Conservation (phyloP, 2,329 filamentous ascomycete genomes). For the Cladosporium colombiae region DNA sequence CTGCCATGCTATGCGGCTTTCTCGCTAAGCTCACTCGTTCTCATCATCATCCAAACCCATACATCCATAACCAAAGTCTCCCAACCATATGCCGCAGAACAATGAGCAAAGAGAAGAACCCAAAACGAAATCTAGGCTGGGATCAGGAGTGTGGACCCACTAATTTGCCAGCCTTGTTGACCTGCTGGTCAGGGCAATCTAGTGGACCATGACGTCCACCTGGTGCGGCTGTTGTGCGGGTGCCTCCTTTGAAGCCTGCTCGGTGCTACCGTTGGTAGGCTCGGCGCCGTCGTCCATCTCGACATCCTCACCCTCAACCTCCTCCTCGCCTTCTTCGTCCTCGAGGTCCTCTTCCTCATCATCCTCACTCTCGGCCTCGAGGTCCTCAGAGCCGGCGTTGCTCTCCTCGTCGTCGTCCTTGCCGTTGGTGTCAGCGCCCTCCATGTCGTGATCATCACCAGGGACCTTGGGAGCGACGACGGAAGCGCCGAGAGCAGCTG, state of each 20-base stretch:
- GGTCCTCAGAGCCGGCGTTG: slow-evolving; percentile 60
- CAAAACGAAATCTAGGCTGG: background rate
- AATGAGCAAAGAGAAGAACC: slow-evolving; percentile 8
- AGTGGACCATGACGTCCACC: slow-evolving; percentile 33
- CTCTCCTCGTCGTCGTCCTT: slow-evolving; percentile 68
- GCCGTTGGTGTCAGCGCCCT: slow-evolving; percentile 61
- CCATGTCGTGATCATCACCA: slow-evolving; percentile 75
- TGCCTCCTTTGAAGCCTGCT: slow-evolving; percentile 19
- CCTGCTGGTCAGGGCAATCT: background rate
- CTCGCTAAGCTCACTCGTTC: background rate
- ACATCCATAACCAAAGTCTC: background rate
- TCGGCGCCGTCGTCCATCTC: slow-evolving; percentile 25
- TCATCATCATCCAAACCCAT: slow-evolving; percentile 2
- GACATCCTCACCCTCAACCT: slow-evolving; percentile 31
- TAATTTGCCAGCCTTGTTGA: background rate
- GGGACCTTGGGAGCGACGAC: slow-evolving; percentile 13
- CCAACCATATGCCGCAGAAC: slow-evolving; percentile 14
- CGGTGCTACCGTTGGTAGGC: slow-evolving; percentile 12
- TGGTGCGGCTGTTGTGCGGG: slow-evolving; percentile 17
- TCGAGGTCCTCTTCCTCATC: slow-evolving; percentile 40
- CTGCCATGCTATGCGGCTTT: slow-evolving; percentile 8
- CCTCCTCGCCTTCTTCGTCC: slow-evolving; percentile 44
- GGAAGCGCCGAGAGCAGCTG: slow-evolving; percentile 32
- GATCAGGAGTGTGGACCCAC: background rate
- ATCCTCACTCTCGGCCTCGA: slow-evolving; percentile 47